Evolutionary conservation across 1,284 basidiomycete species (phyloP).

Genomic region (Athelia sp.): DNA sequence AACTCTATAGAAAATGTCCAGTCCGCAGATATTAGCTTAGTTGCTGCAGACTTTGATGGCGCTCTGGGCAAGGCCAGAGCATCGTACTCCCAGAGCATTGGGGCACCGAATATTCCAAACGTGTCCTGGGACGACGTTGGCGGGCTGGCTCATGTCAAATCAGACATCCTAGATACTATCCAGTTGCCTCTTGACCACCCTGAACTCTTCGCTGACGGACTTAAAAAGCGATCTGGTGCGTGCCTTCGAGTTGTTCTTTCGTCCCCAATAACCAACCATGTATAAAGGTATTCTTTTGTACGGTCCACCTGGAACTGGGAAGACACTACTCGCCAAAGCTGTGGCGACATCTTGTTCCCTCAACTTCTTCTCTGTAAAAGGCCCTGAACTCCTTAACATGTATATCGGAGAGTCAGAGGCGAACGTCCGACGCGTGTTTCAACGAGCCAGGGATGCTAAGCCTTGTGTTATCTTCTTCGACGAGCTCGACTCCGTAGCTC

Average conservation of each 20-base stretch:
- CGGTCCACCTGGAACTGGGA: constrained; percentile 95
- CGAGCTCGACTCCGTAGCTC: constrained; percentile 95
- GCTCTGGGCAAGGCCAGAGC: constrained; percentile 77
- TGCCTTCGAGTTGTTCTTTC: not conserved
- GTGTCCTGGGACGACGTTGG: constrained; percentile 99
- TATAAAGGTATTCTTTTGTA: constrained; percentile 78
- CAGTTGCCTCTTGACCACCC: constrained; percentile 94
- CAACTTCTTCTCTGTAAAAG: constrained; percentile 96
- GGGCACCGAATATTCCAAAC: constrained; percentile 94
- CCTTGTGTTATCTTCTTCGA: constrained; percentile 98
- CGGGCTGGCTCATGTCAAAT: constrained; percentile 84
- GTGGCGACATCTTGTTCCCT: constrained; percentile 91
- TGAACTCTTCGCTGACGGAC: constrained; percentile 87
- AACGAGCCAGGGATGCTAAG: constrained; percentile 83
- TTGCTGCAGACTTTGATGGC: constrained; percentile 64
- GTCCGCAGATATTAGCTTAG: constrained; percentile 54
- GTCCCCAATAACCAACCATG: not conserved
- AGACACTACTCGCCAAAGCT: constrained; percentile 90
- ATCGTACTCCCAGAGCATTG: constrained; percentile 89
- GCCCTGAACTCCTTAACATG: constrained; percentile 95
- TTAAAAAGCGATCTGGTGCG: constrained; percentile 94
- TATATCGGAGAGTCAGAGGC: constrained; percentile 99
- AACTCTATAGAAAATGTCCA: constrained; percentile 22
- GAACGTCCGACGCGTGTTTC: constrained; percentile 90
- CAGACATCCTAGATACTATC: constrained; percentile 95